Conservation (phyloP, 225 moss, liverwort and hornwort genomes). For the Rhytidiadelphus loreus region DNA sequence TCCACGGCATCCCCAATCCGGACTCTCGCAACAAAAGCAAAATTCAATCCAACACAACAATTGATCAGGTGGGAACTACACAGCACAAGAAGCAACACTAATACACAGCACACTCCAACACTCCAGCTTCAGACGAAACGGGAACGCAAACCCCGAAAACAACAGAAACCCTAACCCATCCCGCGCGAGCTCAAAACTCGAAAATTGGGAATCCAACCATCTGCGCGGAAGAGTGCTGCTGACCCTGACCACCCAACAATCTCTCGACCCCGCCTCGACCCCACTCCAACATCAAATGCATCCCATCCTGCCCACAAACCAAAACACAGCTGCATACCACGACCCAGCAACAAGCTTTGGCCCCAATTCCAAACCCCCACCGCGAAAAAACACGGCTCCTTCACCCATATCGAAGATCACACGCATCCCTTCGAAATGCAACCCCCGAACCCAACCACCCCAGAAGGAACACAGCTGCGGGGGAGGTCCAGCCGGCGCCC, state of each 20-base stretch:
- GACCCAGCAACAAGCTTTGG: background rate
- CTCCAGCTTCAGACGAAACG: background rate
- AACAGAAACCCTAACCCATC: conserved; percentile 18
- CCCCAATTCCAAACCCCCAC: background rate
- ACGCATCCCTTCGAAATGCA: background rate
- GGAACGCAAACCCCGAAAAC: background rate
- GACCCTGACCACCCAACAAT: background rate
- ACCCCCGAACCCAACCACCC: background rate
- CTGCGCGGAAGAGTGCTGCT: too few species aligned
- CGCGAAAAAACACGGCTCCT: background rate
- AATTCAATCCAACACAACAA: background rate
- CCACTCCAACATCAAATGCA: background rate
- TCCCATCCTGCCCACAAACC: background rate
- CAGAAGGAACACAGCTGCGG: background rate
- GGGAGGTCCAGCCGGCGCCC: background rate
- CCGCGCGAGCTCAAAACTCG: background rate
- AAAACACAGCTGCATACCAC: background rate
- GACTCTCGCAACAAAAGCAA: background rate
- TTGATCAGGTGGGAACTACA: background rate
- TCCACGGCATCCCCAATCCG: background rate
- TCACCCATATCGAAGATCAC: background rate
- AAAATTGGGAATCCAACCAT: background rate
- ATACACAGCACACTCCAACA: background rate
- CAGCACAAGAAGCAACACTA: background rate
- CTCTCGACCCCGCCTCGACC: background rate